A percentile compares a stretch with the other conserved stretches of the same genome.
Conservation (phyloP, 441 rosid genomes). For the Croton setiger region DNA sequence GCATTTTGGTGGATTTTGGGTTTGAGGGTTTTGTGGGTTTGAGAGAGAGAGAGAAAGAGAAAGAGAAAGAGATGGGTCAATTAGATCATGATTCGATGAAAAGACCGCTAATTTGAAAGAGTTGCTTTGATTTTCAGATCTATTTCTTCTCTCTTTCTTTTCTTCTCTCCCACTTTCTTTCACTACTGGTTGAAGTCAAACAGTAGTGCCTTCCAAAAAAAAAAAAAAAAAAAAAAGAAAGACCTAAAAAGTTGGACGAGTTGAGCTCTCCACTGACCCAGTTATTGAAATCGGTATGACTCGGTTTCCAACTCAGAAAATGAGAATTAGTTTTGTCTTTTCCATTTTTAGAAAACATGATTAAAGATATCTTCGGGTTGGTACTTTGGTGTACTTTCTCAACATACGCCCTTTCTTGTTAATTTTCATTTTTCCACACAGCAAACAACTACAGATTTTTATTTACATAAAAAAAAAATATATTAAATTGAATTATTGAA, state of each 20-base stretch:
- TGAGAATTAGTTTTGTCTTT: not conserved
- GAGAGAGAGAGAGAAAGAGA: constrained; percentile 16
- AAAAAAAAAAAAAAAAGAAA: no score
- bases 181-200: constrained; percentile 38
- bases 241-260: constrained; percentile 35
- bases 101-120: constrained; percentile 26
- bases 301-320: constrained; percentile 6
- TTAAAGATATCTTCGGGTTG: constrained; percentile 4
- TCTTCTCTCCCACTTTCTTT: constrained; percentile 10
- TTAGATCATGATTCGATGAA: constrained; percentile 23
- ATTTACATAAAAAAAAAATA: no score
- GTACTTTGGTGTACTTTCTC: constrained; percentile 22
- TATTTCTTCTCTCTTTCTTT: constrained; percentile 22
- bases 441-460: no score
- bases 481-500: no score
- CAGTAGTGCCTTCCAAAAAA: constrained; percentile 21
- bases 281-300: not conserved
- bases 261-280: constrained; percentile 9
- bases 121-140: constrained; percentile 39
- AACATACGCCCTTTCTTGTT: not conserved
- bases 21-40: constrained; percentile 9
- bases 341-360: not conserved
- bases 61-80: constrained; percentile 16
- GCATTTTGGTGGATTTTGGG: constrained; percentile 43
- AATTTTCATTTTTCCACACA: not conserved